phyloP scores from a whole-genome alignment of 768 basidiomycete genomes.

The Suillus brevipes region DNA sequence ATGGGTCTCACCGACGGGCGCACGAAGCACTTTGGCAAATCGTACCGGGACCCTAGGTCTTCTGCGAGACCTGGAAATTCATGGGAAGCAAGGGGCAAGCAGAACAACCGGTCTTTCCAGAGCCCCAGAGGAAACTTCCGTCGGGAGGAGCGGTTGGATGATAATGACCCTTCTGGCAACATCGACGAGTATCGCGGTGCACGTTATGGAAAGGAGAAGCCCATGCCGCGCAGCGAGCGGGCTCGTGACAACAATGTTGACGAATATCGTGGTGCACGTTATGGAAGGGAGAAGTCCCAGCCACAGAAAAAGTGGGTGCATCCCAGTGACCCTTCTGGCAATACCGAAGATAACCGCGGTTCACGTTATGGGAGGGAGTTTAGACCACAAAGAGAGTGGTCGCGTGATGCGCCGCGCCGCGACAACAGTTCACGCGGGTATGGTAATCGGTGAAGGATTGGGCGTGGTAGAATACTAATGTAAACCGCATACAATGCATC shows the following conservation, averaged over 20 bases:
- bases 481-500: conserved; percentile 3
- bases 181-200: conserved; percentile 8
- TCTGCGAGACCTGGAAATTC: conserved; percentile 1
- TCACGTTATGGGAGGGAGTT: conserved; percentile 2
- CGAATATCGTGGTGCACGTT: conserved; percentile 7
- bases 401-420: background rate
- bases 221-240: background rate
- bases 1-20: conserved; percentile 38
- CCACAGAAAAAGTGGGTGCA: background rate
- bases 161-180: background rate
- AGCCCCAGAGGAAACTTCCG: background rate
- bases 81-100: conserved; percentile 9
- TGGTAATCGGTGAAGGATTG: background rate
- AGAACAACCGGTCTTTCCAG: background rate
- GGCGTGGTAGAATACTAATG: background rate
- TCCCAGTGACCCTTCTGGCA: conserved; percentile 2
- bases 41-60: background rate
- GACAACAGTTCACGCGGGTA: background rate
- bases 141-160: background rate
- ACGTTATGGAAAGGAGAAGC: conserved; percentile 4
- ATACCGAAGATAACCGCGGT: background rate
- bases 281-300: background rate
- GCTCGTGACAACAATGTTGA: background rate
- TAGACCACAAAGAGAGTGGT: background rate
- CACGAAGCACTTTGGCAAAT: conserved; percentile 22